Evolutionary conservation across 108 stramenopile genomes (phyloP), one percentile per base, ranked within the genome.

Genomic region (Skeletonema marinoi): DNA sequence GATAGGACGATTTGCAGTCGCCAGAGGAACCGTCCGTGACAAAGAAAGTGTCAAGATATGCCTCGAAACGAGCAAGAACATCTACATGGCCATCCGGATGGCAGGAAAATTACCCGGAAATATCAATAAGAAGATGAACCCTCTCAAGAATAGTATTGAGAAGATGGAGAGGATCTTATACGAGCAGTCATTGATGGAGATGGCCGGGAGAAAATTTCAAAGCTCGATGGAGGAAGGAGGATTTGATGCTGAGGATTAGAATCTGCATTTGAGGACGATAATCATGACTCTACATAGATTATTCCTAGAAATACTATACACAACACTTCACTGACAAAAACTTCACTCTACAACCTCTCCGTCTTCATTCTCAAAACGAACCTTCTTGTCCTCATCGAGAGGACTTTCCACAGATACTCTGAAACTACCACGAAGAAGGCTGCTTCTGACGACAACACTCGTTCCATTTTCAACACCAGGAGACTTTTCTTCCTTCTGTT

Each of bases 1-100:
- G 76, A 84, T 99, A 46, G 97, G 97, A 25, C 77, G 98, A n/a
- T 93, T 82, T 70, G 97, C 96, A 10, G 97, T 99, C 21, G 83
- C 89, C 14, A 73, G 83, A 6, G 98, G 96, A 32, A 97, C 98
- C 6, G 79, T 70, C 21, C 81, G 98, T n/a, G 96, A 98, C 70
- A 51, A 70, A 25, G 88, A 87, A 29, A 83, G 84, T 29, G 93
- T 96, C 21, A 66, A 73, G 9, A 64, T 74, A 14, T 94, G 87
- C 65, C 71, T 93, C 17, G 88, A 89, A 46, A 87, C 91, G 33
- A 92, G 90, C 67, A 70, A 78, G 21, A 54, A 76, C 32, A 78
- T 96, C 10, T 68, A 83, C 32, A 65, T 74, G 44, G 76, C 86
- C 5, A 68, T 96, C 12, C 70, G 83, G 73, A 75, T 66, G 36